These are phyloP conservation scores for Lachancea fermentati DNA, from an alignment of 805 yeast genomes.

Conservation along the genomic window DNA sequence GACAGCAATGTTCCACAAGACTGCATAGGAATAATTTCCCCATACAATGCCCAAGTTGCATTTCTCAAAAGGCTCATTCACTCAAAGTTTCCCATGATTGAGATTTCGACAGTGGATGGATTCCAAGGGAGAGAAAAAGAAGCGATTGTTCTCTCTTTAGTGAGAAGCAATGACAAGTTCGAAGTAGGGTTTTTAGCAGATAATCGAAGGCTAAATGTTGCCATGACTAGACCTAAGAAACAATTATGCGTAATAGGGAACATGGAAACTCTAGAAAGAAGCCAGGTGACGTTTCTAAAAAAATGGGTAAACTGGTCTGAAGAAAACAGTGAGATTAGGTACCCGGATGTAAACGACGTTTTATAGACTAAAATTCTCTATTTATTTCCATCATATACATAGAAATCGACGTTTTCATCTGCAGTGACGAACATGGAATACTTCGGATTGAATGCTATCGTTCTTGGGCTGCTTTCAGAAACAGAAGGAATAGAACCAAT, in stretches of 20 bases:
- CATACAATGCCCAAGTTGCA: constrained; percentile 84
- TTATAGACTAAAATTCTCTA: constrained; percentile 12
- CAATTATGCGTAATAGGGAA: constrained; percentile 87
- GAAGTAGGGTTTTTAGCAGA: constrained; percentile 84
- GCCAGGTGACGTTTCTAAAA: constrained; percentile 43
- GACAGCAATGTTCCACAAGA: constrained; percentile 46
- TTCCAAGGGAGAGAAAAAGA: constrained; percentile 97
- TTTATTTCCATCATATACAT: constrained; percentile 23
- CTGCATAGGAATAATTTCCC: constrained; percentile 81
- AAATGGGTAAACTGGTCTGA: constrained; percentile 71
- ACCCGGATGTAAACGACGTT: constrained; percentile 49
- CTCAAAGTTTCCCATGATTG: constrained; percentile 42
- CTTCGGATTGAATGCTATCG: constrained; percentile 38
- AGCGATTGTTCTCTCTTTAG: constrained; percentile 71
- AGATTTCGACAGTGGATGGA: constrained; percentile 89
- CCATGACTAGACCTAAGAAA: constrained; percentile 83
- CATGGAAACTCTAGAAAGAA: constrained; percentile 54
- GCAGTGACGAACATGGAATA: constrained; percentile 36
- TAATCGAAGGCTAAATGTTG: constrained; percentile 79
- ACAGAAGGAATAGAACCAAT: constrained; percentile 26
- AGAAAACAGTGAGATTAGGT: constrained; percentile 57
- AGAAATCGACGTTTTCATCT: constrained; percentile 34
- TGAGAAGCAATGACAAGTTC: constrained; percentile 64
- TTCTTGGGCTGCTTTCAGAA: constrained; percentile 36
- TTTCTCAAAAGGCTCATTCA: constrained; percentile 45